phyloP scores from a whole-genome alignment of 305 asterid genomes.

The Fraxinus dipetala region DNA sequence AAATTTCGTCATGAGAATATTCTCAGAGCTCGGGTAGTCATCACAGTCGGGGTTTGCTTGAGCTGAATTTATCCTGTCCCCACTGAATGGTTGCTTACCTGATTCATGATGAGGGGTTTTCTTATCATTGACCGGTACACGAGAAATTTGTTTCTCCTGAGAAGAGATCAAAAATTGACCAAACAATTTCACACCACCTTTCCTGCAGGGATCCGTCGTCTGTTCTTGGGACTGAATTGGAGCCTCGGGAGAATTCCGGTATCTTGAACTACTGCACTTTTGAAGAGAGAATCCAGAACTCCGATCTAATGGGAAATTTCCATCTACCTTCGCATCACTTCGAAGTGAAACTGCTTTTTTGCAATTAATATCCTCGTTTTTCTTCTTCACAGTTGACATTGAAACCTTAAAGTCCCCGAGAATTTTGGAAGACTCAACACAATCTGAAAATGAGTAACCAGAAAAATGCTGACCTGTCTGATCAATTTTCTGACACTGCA shows the following conservation, averaged over 20 bases:
- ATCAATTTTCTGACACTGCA: constrained; percentile 33
- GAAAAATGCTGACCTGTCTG: constrained; percentile 32
- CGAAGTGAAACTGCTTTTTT: constrained; percentile 39
- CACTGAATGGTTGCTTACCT: constrained; percentile 33
- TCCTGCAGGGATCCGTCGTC: constrained; percentile 39
- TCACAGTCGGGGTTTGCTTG: constrained; percentile 39
- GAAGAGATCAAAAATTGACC: constrained; percentile 75
- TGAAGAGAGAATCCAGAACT: constrained; percentile 44
- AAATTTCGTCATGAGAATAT: constrained; percentile 40
- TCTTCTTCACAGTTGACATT: constrained; percentile 38
- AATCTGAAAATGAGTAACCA: constrained; percentile 33
- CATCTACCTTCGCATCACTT: constrained; percentile 33
- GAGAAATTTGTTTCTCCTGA: constrained; percentile 45
- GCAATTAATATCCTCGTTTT: constrained; percentile 39
- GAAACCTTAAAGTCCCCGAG: constrained; percentile 56
- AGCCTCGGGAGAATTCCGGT: constrained; percentile 30
- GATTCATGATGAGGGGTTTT: constrained; percentile 32
- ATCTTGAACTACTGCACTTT: constrained; percentile 48
- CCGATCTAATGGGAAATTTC: constrained; percentile 32
- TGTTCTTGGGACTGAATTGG: constrained; percentile 39
- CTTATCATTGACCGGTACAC: constrained; percentile 26
- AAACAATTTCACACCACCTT: constrained; percentile 81
- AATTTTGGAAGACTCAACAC: constrained; percentile 44
- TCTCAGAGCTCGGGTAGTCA: constrained; percentile 44
- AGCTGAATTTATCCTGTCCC: constrained; percentile 44